Evolutionary conservation across 73 alveolate species (phyloP).

Genomic region (Tetrahymena thermophila): DNA sequence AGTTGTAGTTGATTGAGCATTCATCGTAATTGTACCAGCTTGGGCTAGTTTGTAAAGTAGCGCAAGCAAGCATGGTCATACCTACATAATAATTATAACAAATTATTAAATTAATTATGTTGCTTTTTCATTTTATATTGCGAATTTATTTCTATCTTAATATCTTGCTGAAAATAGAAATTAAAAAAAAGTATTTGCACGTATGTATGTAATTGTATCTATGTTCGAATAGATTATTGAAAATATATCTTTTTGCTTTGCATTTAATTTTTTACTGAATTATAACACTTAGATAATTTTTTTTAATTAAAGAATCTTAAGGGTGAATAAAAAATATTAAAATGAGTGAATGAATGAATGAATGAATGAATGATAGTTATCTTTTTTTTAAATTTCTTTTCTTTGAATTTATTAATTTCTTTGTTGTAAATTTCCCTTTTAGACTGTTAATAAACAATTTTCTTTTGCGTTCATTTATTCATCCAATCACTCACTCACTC

Average conservation of each 20-base stretch:
- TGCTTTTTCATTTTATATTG: background rate
- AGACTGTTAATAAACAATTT: background rate
- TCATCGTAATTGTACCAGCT: background rate
- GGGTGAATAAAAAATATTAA: too few species aligned
- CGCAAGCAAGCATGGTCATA: background rate
- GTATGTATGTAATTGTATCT: background rate
- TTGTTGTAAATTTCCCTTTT: background rate
- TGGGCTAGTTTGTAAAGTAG: background rate
- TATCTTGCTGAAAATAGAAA: too few species aligned
- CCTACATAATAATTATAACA: background rate
- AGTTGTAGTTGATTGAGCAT: background rate
- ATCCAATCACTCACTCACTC: too few species aligned
- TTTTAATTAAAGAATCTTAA: background rate
- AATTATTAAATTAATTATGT: background rate
- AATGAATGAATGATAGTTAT: background rate
- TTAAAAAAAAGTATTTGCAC: background rate
- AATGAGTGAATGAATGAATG: too few species aligned
- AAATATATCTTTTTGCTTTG: background rate
- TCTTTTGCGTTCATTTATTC: too few species aligned
- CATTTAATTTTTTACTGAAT: background rate
- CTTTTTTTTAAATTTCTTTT: background rate
- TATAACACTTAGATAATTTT: background rate
- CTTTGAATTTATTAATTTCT: background rate
- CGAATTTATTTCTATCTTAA: background rate
- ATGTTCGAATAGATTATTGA: too few species aligned